Evolutionary conservation across 1,139 yeast genomes (phyloP), one percentile per base, ranked within the genome.

Genomic region (Debaryomyces sp.): DNA sequence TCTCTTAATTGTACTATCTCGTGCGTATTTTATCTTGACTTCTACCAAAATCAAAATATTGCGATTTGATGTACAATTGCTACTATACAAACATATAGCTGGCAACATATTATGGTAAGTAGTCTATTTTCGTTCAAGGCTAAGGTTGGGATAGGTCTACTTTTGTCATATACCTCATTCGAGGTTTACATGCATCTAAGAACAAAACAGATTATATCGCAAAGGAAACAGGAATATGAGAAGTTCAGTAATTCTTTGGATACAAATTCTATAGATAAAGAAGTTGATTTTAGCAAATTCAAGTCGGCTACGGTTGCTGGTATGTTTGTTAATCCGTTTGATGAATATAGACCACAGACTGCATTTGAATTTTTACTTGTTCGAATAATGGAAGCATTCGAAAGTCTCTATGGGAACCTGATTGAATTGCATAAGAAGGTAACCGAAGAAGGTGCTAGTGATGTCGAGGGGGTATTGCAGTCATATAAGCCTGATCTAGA

Each of bases 311-410:
- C 80, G 8, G 78, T 92, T 0, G 81, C 83, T 9, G 97, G 97
- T 6, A 75, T 91, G 62, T 92, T 81, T 67, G 95, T 89, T 47
- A 92, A 92, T 61, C 98, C 98, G 2, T 92, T 92, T 62, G 80
- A 80, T n/a, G 97, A 92, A 61, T 92, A 92, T 63, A 74, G 97
- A 42, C 87, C 92, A 3, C 97, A 91, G 66, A 90, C 97, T 0
- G 78, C 90, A 6, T 88, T 89, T 63, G 97, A 92, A 68, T 92
- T 91, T 66, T 70, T 89, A 32, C 71, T 81, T 40, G 88, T 91
- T 50, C 71, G 97, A 27, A 54, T 89, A 4, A 66, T 84, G 52
- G 97, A 91, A 62, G 63, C 89, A 6, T 78, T 87, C 55, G 89
- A 87, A 57, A 70, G 79, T 47, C 72, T 79, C 34, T 84, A 85